A percentile compares a stretch with the other conserved stretches of the same genome.
These are phyloP conservation scores for Cyclotella cryptica DNA, from an alignment of 108 stramenopile species.

Conservation along the genomic window DNA sequence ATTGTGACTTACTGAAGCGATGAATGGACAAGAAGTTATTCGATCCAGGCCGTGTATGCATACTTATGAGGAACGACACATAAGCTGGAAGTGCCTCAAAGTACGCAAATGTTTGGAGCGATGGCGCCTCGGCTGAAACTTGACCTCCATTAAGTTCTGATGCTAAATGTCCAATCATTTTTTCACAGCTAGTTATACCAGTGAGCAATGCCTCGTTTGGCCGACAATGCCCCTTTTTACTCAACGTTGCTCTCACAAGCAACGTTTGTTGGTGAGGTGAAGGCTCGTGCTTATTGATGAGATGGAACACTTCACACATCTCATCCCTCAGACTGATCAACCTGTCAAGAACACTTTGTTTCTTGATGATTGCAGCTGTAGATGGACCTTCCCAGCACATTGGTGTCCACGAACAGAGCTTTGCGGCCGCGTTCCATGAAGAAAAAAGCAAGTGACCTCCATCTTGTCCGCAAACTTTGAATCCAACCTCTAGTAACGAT, in stretches of 20 bases:
- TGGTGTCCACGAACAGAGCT: constrained; percentile 46
- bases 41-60: constrained; percentile 60
- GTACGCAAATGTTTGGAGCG: constrained; percentile 42
- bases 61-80: constrained; percentile 62
- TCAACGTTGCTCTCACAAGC: constrained; percentile 13
- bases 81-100: constrained; percentile 62
- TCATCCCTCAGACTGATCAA: constrained; percentile 43
- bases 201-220: constrained; percentile 54
- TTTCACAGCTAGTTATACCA: constrained; percentile 21
- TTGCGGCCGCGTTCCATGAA: constrained; percentile 76
- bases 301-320: constrained; percentile 43
- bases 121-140: constrained; percentile 1
- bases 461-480: constrained; percentile 59
- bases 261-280: constrained; percentile 14
- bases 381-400: constrained; percentile 38
- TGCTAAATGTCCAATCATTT: constrained; percentile 14
- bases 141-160: constrained; percentile 15
- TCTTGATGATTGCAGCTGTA: constrained; percentile 14
- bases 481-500: constrained; percentile 55
- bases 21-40: constrained; percentile 27
- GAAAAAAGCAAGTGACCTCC: constrained; percentile 71
- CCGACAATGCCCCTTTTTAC: constrained; percentile 30
- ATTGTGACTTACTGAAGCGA: constrained; percentile 31
- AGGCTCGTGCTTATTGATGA: constrained; percentile 23
- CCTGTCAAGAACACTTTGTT: constrained; percentile 20